phyloP scores from a whole-genome alignment of 192 early-diverging fungal species.

The Coemansia sp. region DNA sequence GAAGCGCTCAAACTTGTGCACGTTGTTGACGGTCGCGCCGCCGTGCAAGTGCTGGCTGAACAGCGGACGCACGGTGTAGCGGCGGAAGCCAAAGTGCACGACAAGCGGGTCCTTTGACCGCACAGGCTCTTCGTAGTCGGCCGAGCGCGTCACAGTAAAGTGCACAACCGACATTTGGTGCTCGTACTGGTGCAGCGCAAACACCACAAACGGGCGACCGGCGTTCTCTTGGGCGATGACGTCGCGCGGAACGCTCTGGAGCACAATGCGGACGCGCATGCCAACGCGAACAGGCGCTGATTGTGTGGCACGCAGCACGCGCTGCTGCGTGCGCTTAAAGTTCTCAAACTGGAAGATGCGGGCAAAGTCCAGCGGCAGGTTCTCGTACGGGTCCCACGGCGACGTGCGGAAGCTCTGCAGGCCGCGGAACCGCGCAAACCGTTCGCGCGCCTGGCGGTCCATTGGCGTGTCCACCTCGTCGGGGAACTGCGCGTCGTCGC shows the following conservation, averaged over 20 bases:
- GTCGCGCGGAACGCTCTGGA: slow-evolving; percentile 54
- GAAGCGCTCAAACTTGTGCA: slow-evolving; percentile 95
- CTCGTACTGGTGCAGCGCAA: slow-evolving; percentile 84
- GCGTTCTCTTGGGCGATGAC: slow-evolving; percentile 23
- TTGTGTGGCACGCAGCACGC: slow-evolving; percentile 59
- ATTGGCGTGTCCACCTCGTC: slow-evolving; percentile 97
- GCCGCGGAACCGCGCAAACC: slow-evolving; percentile 95
- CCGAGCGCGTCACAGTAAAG: slow-evolving; percentile 70
- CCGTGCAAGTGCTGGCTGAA: slow-evolving; percentile 84
- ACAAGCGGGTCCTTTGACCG: slow-evolving; percentile 93
- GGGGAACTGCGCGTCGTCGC: slow-evolving; percentile 85
- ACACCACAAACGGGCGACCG: slow-evolving; percentile 54
- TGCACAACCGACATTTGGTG: slow-evolving; percentile 91
- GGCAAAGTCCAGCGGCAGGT: slow-evolving; percentile 92
- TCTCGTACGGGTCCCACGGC: slow-evolving; percentile 98
- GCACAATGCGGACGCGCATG: slow-evolving; percentile 73
- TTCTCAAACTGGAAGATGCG: slow-evolving; percentile 97
- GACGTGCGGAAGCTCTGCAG: slow-evolving; percentile 92
- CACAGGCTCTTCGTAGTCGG: slow-evolving; percentile 75
- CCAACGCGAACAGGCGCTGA: slow-evolving; percentile 65
- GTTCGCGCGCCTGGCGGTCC: slow-evolving; percentile 73
- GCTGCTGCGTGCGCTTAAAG: slow-evolving; percentile 75
- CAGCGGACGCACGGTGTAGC: slow-evolving; percentile 80
- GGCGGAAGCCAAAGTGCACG: slow-evolving; percentile 84
- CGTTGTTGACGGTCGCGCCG: slow-evolving; percentile 80